Conservation (phyloP, 2,329 filamentous ascomycete genomes). For the Botrytis aclada region DNA sequence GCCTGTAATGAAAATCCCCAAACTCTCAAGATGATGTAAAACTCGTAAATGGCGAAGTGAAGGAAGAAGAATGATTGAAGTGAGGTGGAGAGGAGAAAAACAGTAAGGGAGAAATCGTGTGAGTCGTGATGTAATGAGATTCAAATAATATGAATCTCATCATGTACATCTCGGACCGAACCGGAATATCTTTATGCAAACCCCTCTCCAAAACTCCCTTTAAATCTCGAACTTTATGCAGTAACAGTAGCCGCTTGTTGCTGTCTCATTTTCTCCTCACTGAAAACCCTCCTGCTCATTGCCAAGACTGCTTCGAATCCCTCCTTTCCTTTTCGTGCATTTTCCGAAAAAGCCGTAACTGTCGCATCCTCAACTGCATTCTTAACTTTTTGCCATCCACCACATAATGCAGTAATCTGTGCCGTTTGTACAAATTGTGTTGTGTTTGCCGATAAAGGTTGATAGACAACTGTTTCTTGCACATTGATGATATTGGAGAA, state of each 20-base stretch:
- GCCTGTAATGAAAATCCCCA: background rate
- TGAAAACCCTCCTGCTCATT: conserved; percentile 88
- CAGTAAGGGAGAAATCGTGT: background rate
- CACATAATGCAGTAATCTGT: conserved; percentile 88
- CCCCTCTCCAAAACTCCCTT: background rate
- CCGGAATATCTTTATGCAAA: background rate
- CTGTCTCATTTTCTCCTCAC: conserved; percentile 73
- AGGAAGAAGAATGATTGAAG: background rate
- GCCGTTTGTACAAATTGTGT: conserved; percentile 89
- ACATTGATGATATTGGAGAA: conserved; percentile 87
- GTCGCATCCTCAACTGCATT: conserved; percentile 93
- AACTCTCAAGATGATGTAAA: background rate
- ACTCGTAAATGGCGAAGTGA: conserved; percentile 8
- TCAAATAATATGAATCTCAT: background rate
- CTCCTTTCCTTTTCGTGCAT: conserved; percentile 84
- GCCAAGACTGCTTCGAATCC: conserved; percentile 93
- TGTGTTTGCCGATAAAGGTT: conserved; percentile 54
- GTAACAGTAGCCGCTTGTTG: conserved; percentile 27
- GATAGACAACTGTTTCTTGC: conserved; percentile 88
- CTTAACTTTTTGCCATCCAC: conserved; percentile 96
- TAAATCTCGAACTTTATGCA: background rate
- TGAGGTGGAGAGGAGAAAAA: background rate
- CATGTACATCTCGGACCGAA: background rate
- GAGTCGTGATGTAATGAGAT: background rate
- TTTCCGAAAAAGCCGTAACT: conserved; percentile 85